Conservation (phyloP, 139 green algal species). For the Gonium pectorale region DNA sequence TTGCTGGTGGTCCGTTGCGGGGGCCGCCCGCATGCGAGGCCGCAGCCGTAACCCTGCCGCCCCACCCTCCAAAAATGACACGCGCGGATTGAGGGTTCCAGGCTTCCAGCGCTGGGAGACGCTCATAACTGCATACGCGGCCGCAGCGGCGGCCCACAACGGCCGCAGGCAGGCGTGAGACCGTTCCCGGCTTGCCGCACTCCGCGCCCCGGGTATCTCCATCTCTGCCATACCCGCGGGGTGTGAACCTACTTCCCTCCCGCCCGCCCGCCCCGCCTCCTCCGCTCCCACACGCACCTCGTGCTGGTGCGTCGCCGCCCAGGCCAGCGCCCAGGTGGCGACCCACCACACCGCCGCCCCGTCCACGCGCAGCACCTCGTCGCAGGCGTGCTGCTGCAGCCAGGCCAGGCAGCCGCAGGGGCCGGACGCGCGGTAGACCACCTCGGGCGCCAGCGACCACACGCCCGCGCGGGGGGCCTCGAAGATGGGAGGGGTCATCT, state of each 20-base stretch:
- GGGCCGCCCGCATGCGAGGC: no score
- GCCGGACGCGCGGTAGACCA: constrained; percentile 9
- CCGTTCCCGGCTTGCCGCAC: background rate
- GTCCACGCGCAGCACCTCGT: background rate
- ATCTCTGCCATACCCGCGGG: background rate
- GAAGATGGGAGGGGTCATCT: background rate
- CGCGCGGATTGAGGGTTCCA: no score
- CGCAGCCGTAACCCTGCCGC: no score
- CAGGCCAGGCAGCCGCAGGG: constrained; percentile 18
- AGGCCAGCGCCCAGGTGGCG: constrained; percentile 14
- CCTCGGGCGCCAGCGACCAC: constrained; percentile 9
- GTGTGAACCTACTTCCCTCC: background rate
- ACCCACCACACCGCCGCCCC: constrained; percentile 21
- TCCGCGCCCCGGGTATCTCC: background rate
- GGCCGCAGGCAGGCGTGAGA: background rate
- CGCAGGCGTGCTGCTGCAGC: background rate
- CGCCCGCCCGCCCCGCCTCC: background rate
- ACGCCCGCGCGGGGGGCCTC: background rate
- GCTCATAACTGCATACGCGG: background rate
- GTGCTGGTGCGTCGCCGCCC: background rate
- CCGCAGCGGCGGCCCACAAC: background rate
- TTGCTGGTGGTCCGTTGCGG: no score
- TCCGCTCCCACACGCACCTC: background rate
- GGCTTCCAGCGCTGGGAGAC: background rate
- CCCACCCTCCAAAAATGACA: no score